Conservation (phyloP, 495 filamentous ascomycete species). For the Penicillium pulvis region DNA sequence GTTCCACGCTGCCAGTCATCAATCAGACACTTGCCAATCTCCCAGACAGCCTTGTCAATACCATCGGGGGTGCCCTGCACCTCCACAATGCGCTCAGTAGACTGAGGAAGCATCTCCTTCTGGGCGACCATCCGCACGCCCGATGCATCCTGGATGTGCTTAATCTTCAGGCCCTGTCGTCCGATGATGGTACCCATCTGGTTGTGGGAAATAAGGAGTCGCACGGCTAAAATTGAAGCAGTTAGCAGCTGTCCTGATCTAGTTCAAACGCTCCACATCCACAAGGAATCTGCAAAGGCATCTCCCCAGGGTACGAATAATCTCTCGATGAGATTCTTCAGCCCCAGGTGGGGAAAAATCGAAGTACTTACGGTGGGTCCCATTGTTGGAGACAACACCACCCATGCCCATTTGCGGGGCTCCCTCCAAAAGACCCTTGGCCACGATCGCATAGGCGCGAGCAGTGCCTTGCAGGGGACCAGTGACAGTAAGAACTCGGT, state of each 20-base stretch:
- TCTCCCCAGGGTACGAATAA: background rate
- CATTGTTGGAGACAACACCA: constrained; percentile 77
- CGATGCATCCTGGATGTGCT: constrained; percentile 96
- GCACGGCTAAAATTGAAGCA: constrained; percentile 66
- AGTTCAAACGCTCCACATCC: background rate
- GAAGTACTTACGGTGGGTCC: constrained; percentile 83
- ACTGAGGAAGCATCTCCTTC: constrained; percentile 99
- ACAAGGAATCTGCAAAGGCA: background rate
- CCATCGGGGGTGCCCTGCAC: constrained; percentile 91
- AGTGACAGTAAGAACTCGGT: constrained; percentile 93
- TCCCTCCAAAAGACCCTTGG: constrained; percentile 86
- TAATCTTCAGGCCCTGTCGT: constrained; percentile 94
- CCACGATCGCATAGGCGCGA: constrained; percentile 90
- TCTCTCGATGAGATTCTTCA: background rate
- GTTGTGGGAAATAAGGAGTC: constrained; percentile 97
- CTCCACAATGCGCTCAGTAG: constrained; percentile 97
- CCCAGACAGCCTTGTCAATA: constrained; percentile 94
- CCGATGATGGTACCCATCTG: constrained; percentile 99
- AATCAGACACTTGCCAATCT: constrained; percentile 97
- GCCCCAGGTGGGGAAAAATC: constrained; percentile 8
- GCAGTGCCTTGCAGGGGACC: constrained; percentile 83
- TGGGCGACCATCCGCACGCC: constrained; percentile 98
- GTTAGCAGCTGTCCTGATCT: background rate
- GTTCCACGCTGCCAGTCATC: constrained; percentile 97
- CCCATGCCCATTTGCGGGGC: constrained; percentile 95